These are phyloP conservation scores for Chalciporus piperatoides DNA, from an alignment of 1,284 basidiomycete genomes.

Conservation along the genomic window DNA sequence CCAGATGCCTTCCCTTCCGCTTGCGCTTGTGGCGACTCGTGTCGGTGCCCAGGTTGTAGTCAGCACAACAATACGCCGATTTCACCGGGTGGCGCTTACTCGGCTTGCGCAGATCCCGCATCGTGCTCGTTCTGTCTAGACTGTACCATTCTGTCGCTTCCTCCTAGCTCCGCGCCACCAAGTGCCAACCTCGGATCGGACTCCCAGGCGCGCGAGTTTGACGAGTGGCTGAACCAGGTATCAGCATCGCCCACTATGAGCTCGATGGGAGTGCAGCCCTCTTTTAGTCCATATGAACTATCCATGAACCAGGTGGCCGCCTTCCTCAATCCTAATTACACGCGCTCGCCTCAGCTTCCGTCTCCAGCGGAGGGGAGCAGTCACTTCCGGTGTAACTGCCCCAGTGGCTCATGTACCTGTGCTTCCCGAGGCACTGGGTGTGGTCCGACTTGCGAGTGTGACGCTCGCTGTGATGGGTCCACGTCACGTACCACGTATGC, in stretches of 20 bases:
- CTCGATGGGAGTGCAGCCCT: constrained; percentile 19
- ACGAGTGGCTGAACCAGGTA: constrained; percentile 49
- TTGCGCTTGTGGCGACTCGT: constrained; percentile 53
- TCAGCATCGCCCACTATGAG: constrained; percentile 18
- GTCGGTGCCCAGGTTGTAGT: constrained; percentile 51
- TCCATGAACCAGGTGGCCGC: constrained; percentile 23
- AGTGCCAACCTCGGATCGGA: constrained; percentile 21
- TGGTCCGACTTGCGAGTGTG: constrained; percentile 34
- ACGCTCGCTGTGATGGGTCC: constrained; percentile 10
- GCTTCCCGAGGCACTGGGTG: constrained; percentile 33
- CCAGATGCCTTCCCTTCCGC: constrained; percentile 32
- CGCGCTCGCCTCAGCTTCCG: constrained; percentile 17
- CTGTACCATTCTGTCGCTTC: constrained; percentile 51
- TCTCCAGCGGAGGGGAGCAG: constrained; percentile 28
- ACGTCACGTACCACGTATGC: constrained; percentile 9
- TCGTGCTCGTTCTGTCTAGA: constrained; percentile 56
- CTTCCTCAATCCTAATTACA: constrained; percentile 9
- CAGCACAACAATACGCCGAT: constrained; percentile 41
- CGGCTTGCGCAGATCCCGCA: constrained; percentile 43
- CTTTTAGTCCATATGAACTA: constrained; percentile 29
- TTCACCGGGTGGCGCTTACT: constrained; percentile 32
- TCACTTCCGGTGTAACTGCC: constrained; percentile 36
- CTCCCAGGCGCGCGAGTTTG: constrained; percentile 37
- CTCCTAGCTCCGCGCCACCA: constrained; percentile 33
- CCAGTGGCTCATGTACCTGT: constrained; percentile 35